phyloP scores from a whole-genome alignment of 148 eudicot genomes.

The Rheum nobile region DNA sequence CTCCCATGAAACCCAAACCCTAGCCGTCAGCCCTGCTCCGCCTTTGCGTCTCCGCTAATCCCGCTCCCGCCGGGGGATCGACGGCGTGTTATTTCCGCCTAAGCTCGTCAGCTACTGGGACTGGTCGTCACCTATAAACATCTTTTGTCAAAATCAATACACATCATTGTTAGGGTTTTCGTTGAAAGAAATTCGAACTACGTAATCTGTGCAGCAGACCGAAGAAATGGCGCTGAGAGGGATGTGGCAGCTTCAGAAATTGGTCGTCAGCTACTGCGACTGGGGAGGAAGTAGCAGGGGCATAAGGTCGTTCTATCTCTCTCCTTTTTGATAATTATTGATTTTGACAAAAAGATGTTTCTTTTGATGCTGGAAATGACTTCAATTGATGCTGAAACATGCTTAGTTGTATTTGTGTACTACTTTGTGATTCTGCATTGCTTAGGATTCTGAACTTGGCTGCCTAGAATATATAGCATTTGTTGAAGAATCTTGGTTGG shows the following conservation, averaged over 20 bases:
- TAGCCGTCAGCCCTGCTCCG: not conserved
- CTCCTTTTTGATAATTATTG: not conserved
- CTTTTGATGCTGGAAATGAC: not conserved
- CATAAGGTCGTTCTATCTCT: conserved; percentile 15
- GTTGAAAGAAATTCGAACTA: no score
- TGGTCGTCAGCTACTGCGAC: conserved; percentile 34
- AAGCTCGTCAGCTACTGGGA: no score
- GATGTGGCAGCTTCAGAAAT: conserved; percentile 34
- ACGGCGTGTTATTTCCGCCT: no score
- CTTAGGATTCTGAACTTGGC: not conserved
- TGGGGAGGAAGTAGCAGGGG: conserved; percentile 46
- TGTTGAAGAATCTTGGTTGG: not conserved
- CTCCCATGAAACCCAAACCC: not conserved
- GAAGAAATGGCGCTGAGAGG: conserved; percentile 29
- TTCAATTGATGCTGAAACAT: not conserved
- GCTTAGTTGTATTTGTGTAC: not conserved
- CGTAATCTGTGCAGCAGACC: not conserved
- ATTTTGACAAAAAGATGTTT: not conserved
- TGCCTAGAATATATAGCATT: not conserved
- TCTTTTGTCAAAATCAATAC: no score
- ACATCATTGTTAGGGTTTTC: no score
- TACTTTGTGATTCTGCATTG: not conserved
- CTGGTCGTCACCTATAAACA: no score
- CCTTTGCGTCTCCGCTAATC: no score
- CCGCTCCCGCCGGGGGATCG: no score